These are phyloP conservation scores for Parachaetomium inaequale DNA, from an alignment of 495 filamentous ascomycete genomes.

Conservation along the genomic window DNA sequence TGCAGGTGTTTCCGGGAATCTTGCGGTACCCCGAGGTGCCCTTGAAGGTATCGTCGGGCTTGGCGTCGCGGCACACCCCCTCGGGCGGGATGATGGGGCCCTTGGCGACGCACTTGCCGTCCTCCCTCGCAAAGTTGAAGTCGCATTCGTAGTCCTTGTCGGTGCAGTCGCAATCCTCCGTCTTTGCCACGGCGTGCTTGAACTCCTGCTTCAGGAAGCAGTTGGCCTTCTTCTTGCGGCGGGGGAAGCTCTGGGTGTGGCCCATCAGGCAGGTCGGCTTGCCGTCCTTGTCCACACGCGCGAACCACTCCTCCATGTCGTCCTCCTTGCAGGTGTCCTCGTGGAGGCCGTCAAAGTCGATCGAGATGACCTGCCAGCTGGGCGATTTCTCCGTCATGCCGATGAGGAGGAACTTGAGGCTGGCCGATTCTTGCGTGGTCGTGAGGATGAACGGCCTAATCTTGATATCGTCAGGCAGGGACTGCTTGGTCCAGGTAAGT, in stretches of 20 bases:
- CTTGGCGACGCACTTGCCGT: slow-evolving; percentile 54
- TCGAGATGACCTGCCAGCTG: slow-evolving; percentile 57
- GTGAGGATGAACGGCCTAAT: slow-evolving; percentile 67
- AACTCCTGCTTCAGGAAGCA: slow-evolving; percentile 88
- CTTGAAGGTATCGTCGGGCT: slow-evolving; percentile 63
- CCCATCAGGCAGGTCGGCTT: slow-evolving; percentile 91
- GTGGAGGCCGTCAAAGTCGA: slow-evolving; percentile 81
- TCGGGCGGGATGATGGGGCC: slow-evolving; percentile 54
- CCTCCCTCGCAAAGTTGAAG: slow-evolving; percentile 71
- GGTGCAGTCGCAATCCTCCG: slow-evolving; percentile 72
- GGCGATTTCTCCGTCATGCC: slow-evolving; percentile 46
- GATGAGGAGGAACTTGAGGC: slow-evolving; percentile 79
- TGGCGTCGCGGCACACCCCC: slow-evolving; percentile 61
- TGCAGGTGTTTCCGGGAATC: slow-evolving; percentile 87
- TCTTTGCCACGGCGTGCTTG: slow-evolving; percentile 62
- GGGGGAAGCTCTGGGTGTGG: slow-evolving; percentile 75
- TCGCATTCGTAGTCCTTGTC: slow-evolving; percentile 90
- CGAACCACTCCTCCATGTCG: slow-evolving; percentile 86
- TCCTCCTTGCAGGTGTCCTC: slow-evolving; percentile 72
- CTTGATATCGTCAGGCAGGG: slow-evolving; percentile 58
- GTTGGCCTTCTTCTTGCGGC: slow-evolving; percentile 77
- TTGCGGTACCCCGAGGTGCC: slow-evolving; percentile 86
- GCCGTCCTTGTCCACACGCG: slow-evolving; percentile 72
- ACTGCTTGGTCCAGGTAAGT: slow-evolving; percentile 64
- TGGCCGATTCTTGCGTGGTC: slow-evolving; percentile 85